phyloP scores from a whole-genome alignment of 2,329 filamentous ascomycete species.

The Sporothrix dimorphospora region DNA sequence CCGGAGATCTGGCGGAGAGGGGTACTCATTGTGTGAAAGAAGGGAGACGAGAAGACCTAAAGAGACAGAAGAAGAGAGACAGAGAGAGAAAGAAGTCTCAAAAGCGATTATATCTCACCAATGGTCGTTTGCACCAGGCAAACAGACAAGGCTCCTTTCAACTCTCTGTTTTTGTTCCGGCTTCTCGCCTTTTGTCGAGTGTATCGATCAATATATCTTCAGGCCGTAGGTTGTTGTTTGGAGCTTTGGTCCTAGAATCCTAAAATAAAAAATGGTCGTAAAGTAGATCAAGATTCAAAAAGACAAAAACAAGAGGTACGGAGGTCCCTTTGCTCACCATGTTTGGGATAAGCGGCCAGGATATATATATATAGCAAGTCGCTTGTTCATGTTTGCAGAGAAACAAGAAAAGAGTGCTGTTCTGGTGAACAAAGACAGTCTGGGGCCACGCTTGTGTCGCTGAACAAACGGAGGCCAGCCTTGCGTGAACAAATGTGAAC shows the following conservation, averaged over 20 bases:
- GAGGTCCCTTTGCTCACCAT: not conserved
- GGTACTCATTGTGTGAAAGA: not conserved
- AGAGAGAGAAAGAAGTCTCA: not conserved
- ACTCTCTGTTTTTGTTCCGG: not conserved
- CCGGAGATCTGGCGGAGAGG: not conserved
- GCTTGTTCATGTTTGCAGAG: slow-evolving; percentile 16
- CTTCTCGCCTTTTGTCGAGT: not conserved
- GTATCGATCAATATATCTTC: not conserved
- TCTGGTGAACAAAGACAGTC: slow-evolving; percentile 17
- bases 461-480: slow-evolving; percentile 19
- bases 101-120: not conserved
- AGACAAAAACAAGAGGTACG: not conserved
- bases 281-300: not conserved
- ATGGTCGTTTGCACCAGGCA: slow-evolving; percentile 18
- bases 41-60: no score
- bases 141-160: slow-evolving; percentile 10
- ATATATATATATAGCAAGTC: not conserved
- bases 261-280: not conserved
- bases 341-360: not conserved
- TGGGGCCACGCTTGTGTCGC: not conserved
- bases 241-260: not conserved
- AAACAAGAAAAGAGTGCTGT: not conserved
- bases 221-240: not conserved
- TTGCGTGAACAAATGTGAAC: not conserved
- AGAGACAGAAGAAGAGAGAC: not conserved